Evolutionary conservation across 2,329 filamentous ascomycete genomes (phyloP).

Genomic region (Cryphonectria naterciae): DNA sequence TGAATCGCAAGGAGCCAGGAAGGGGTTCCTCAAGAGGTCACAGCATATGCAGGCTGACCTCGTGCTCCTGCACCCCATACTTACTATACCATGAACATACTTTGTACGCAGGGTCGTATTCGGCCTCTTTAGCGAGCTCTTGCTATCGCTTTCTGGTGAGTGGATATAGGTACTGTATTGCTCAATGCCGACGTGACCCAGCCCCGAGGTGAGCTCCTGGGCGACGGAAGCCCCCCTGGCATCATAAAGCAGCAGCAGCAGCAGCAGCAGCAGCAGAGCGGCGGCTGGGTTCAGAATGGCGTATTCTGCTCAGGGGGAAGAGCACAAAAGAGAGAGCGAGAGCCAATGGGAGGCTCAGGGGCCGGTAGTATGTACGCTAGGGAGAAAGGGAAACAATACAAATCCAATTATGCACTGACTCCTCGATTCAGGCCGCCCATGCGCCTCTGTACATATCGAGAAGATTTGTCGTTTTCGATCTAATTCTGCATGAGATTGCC

Average conservation of each 20-base stretch:
- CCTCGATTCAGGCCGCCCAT: neutral
- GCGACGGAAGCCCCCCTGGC: neutral
- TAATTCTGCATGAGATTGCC: neutral
- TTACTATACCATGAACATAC: neutral
- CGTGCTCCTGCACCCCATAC: neutral
- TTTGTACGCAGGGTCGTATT: neutral
- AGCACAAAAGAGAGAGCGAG: neutral
- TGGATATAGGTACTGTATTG: neutral
- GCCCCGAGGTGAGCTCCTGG: neutral
- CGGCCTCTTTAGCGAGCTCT: neutral
- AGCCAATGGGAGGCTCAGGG: neutral
- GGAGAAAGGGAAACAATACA: neutral
- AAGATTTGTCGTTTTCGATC: neutral
- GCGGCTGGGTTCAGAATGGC: neutral
- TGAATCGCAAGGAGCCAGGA: neutral
- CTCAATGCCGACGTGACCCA: neutral
- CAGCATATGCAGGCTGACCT: neutral
- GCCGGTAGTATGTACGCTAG: neutral
- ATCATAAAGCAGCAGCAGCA: neutral
- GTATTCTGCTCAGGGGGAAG: neutral
- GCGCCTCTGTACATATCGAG: neutral
- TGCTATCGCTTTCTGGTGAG: neutral
- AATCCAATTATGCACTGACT: neutral
- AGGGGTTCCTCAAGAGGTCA: neutral
- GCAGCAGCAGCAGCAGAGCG: neutral